Evolutionary conservation across 1,284 basidiomycete species (phyloP).

Genomic region (Earliella scabrosa): DNA sequence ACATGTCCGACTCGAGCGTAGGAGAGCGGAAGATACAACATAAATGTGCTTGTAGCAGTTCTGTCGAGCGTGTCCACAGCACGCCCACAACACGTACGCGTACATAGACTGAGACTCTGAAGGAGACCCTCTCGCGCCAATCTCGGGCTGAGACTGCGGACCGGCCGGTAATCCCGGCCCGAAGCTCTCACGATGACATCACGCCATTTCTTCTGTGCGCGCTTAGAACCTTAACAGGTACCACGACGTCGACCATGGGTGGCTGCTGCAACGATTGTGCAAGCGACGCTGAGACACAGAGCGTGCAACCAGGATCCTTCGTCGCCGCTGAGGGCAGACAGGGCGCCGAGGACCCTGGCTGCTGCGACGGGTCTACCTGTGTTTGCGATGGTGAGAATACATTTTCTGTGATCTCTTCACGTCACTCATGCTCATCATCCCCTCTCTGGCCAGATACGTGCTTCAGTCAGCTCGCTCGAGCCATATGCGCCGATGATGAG

Average conservation of each 20-base stretch:
- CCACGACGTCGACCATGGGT: constrained; percentile 11
- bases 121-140: no score
- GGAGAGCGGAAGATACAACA: no score
- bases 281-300: constrained; percentile 7
- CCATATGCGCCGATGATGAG: constrained; percentile 36
- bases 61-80: no score
- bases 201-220: no score
- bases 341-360: constrained; percentile 2
- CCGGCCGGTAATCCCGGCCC: no score
- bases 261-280: constrained; percentile 16
- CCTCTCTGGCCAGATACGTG: constrained; percentile 27
- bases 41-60: no score
- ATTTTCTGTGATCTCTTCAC: not conserved
- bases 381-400: constrained; percentile 20
- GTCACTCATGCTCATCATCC: not conserved
- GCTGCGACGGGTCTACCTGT: constrained; percentile 20
- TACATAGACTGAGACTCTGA: no score
- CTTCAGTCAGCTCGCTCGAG: constrained; percentile 33
- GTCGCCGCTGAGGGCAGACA: not conserved
- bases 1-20: no score
- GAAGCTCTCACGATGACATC: no score
- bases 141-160: no score
- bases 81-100: no score
- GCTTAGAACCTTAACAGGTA: no score
- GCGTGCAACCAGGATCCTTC: constrained; percentile 2